A percentile compares a stretch with the other conserved stretches of the same genome.
phyloP scores from a whole-genome alignment of 192 early-diverging fungal species.

The Coemansia sp. region DNA sequence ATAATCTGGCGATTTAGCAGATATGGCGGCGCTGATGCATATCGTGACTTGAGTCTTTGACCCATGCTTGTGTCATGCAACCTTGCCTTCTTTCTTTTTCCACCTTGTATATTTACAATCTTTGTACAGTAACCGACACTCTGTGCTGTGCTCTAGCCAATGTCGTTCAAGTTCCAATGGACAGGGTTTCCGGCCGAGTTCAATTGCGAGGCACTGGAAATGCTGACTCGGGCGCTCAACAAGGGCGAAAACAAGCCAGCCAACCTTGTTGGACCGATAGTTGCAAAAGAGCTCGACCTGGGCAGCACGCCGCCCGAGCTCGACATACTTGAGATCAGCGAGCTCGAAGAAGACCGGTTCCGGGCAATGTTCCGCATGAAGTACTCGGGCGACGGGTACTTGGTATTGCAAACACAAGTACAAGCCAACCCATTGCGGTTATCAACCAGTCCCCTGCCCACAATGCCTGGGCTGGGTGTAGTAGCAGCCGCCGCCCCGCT shows the following conservation, averaged over 20 bases:
- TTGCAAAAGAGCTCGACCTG: conserved; percentile 92
- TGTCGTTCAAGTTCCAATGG: conserved; percentile 98
- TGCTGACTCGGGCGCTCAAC: conserved; percentile 90
- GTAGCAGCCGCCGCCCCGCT: conserved; percentile 92
- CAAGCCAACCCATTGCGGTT: conserved; percentile 63
- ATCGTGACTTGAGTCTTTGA: too few species aligned
- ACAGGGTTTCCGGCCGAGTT: conserved; percentile 85
- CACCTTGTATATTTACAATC: too few species aligned
- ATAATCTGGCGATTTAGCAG: too few species aligned
- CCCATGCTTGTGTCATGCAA: too few species aligned
- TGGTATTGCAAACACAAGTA: conserved; percentile 90
- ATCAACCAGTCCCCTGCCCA: conserved; percentile 58
- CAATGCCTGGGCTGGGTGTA: conserved; percentile 65
- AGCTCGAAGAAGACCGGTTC: conserved; percentile 91
- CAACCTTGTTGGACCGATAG: conserved; percentile 90
- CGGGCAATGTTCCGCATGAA: conserved; percentile 93
- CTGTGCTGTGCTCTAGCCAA: conserved; percentile 22
- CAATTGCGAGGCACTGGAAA: conserved; percentile 78
- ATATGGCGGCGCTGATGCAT: too few species aligned
- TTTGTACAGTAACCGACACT: too few species aligned
- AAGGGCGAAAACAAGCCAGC: conserved; percentile 85
- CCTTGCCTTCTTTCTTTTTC: too few species aligned
- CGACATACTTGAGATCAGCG: conserved; percentile 97
- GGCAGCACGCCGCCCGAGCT: conserved; percentile 93
- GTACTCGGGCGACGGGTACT: conserved; percentile 90